phyloP scores from a whole-genome alignment of 108 stramenopile genomes.

The Conticribra weissflogii region DNA sequence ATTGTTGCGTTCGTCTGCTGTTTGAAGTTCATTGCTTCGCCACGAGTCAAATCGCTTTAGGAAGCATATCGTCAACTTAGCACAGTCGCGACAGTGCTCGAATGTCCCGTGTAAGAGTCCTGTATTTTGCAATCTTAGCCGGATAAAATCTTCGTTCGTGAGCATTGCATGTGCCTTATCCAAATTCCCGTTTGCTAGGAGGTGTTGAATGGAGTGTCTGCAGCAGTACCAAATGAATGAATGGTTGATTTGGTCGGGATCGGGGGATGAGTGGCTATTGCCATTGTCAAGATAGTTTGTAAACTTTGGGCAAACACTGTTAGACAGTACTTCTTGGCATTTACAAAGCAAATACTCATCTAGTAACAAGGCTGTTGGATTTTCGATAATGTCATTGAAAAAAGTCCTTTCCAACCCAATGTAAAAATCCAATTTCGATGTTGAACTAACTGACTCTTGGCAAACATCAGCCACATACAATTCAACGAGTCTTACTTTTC shows the following conservation, averaged over 20 bases:
- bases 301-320: conserved; percentile 13
- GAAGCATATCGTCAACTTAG: conserved; percentile 14
- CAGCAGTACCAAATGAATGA: conserved; percentile 30
- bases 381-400: conserved; percentile 14
- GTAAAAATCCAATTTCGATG: conserved; percentile 26
- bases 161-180: conserved; percentile 27
- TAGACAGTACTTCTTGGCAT: conserved; percentile 33
- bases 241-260: neutral
- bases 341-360: conserved; percentile 15
- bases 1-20: conserved; percentile 1
- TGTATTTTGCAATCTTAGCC: conserved; percentile 26
- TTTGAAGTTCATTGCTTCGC: conserved; percentile 17
- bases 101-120: conserved; percentile 16
- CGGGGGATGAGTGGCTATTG: neutral
- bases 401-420: conserved; percentile 24
- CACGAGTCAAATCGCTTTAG: conserved; percentile 3
- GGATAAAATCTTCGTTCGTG: conserved; percentile 11
- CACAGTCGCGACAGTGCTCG: conserved; percentile 32
- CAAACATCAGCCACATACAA: conserved; percentile 30
- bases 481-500: conserved; percentile 15
- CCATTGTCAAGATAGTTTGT: conserved; percentile 16
- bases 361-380: conserved; percentile 3
- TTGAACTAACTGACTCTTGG: neutral
- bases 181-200: conserved; percentile 11
- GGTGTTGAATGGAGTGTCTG: conserved; percentile 28